Evolutionary conservation across 371 early-diverging fungal species (phyloP).

Genomic region (Batkoa obscura): DNA sequence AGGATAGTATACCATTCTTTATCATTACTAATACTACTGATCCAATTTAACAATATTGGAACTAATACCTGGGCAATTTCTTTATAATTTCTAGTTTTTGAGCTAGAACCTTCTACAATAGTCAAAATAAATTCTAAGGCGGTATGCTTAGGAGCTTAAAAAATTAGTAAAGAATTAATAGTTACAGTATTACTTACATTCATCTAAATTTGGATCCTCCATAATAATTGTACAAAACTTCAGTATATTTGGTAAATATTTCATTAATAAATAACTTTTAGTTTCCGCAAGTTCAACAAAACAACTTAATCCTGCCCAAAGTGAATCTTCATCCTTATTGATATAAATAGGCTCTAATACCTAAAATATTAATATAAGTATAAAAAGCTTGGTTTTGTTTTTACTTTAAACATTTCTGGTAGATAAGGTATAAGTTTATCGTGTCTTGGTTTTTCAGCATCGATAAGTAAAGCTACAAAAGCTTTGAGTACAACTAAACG

Average conservation of each 20-base stretch:
- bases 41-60: slow-evolving; percentile 79
- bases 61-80: slow-evolving; percentile 52
- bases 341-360: slow-evolving; percentile 36
- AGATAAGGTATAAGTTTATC: slow-evolving; percentile 42
- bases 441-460: slow-evolving; percentile 32
- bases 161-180: neutral
- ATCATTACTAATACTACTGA: slow-evolving; percentile 73
- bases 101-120: slow-evolving; percentile 67
- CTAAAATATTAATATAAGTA: slow-evolving; percentile 7
- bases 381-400: neutral
- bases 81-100: slow-evolving; percentile 62
- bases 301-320: slow-evolving; percentile 53
- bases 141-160: slow-evolving; percentile 45
- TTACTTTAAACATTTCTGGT: slow-evolving; percentile 61
- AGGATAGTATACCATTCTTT: slow-evolving; percentile 79
- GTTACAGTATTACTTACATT: slow-evolving; percentile 13
- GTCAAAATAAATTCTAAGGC: slow-evolving; percentile 79
- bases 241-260: slow-evolving; percentile 47
- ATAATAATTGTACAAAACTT: slow-evolving; percentile 53
- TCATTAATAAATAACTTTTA: slow-evolving; percentile 57
- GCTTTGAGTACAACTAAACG: slow-evolving; percentile 75
- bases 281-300: slow-evolving; percentile 77
- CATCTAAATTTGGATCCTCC: slow-evolving; percentile 52
- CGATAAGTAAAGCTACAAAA: slow-evolving; percentile 55
- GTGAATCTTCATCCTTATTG: slow-evolving; percentile 43